These are phyloP conservation scores for Haplosporangium gracile DNA, from an alignment of 192 early-diverging fungal species.

Conservation along the genomic window DNA sequence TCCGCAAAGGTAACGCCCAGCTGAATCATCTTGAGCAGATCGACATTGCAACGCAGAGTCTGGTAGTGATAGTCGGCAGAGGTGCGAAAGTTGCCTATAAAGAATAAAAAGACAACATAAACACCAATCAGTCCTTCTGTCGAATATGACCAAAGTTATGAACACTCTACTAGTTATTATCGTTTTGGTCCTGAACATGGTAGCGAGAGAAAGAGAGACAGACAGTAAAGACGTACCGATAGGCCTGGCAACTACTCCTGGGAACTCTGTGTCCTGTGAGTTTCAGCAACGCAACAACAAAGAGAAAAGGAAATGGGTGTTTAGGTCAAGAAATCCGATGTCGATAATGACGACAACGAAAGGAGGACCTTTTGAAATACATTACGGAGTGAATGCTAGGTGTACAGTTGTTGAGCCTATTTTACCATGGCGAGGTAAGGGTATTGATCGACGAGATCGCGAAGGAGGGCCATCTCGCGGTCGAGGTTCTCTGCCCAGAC, in stretches of 20 bases:
- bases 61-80: conserved; percentile 99
- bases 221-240: conserved; percentile 67
- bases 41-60: conserved; percentile 97
- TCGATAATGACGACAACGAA: not conserved
- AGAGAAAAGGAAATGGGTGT: not conserved
- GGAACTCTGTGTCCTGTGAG: conserved; percentile 96
- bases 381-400: not conserved
- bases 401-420: not conserved
- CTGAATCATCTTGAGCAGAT: conserved; percentile 98
- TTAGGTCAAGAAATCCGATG: not conserved
- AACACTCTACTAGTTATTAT: not conserved
- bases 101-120: too few relatives aligned
- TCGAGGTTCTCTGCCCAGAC: conserved; percentile 97
- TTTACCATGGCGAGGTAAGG: conserved; percentile 96
- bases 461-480: conserved; percentile 89
- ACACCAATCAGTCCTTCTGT: not conserved
- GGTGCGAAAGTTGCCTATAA: conserved; percentile 83
- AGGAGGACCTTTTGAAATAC: not conserved
- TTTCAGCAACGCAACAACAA: conserved; percentile 21
- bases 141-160: not conserved
- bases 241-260: conserved; percentile 98
- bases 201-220: too few relatives aligned
- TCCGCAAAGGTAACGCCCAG: conserved; percentile 96
- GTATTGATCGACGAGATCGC: conserved; percentile 90
- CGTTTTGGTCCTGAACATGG: not conserved